Percentiles rank a stretch among this genome's conserved stretches.
Conservation (phyloP, 371 early-diverging fungal genomes). For the Mucor circinelloides region DNA sequence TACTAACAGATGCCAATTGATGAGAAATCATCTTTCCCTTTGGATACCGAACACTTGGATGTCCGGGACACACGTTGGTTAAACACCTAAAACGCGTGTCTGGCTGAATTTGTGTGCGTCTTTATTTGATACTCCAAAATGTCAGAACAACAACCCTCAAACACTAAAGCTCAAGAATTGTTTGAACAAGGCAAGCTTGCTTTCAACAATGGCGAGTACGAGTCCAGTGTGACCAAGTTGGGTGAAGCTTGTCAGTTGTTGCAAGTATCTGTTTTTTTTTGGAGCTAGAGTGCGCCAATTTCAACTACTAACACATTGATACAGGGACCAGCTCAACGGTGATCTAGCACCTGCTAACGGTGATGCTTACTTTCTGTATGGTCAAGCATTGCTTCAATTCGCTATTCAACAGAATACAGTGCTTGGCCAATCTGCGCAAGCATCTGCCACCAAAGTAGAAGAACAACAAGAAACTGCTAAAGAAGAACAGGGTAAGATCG, state of each 20-base stretch:
- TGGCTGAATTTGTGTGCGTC: neutral
- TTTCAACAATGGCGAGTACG: constrained; percentile 54
- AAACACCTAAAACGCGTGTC: neutral
- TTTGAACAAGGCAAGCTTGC: constrained; percentile 68
- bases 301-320: neutral
- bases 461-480: constrained; percentile 12
- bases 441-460: constrained; percentile 16
- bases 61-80: neutral
- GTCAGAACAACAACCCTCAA: constrained; percentile 11
- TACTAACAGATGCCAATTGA: neutral
- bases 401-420: constrained; percentile 79
- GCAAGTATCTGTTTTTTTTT: constrained; percentile 54
- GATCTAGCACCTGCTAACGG: constrained; percentile 72
- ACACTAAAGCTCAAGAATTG: constrained; percentile 26
- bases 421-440: constrained; percentile 57
- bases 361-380: constrained; percentile 79
- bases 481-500: constrained; percentile 10
- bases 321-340: constrained; percentile 72
- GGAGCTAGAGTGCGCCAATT: neutral
- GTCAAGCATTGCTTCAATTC: constrained; percentile 74
- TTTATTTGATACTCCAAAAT: constrained; percentile 6
- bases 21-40: neutral
- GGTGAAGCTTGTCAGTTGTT: constrained; percentile 71
- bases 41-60: neutral
- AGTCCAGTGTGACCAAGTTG: constrained; percentile 62